A percentile compares a stretch with the other conserved stretches of the same genome.
phyloP scores from a whole-genome alignment of 768 basidiomycete genomes.

The Rhodotorula graminis region DNA sequence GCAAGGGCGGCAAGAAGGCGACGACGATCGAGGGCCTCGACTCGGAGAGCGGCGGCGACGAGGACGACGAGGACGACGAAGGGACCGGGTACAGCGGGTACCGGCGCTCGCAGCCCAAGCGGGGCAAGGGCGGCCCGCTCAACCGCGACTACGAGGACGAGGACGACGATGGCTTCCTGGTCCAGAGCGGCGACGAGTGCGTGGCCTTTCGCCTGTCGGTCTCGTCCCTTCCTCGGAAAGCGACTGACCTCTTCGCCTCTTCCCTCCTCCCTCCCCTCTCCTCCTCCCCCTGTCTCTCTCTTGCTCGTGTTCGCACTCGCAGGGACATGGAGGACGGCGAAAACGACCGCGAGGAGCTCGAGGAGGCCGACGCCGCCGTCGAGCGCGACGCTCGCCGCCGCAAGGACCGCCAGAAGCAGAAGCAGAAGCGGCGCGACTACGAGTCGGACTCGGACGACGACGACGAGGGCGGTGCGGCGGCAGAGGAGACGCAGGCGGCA shows the following conservation, averaged over 20 bases:
- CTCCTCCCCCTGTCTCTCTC: not conserved
- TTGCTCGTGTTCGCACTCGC: not conserved
- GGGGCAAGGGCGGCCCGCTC: constrained; percentile 5
- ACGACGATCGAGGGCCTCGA: constrained; percentile 27
- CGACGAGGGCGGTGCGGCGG: not conserved
- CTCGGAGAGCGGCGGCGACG: constrained; percentile 18
- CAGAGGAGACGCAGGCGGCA: constrained; percentile 1
- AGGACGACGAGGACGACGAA: constrained; percentile 3
- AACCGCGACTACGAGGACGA: constrained; percentile 5
- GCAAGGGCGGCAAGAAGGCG: constrained; percentile 16
- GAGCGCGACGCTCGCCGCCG: constrained; percentile 25
- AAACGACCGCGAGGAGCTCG: constrained; percentile 18
- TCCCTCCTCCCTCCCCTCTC: too few species aligned
- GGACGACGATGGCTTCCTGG: constrained; percentile 37
- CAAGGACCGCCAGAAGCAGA: constrained; percentile 17
- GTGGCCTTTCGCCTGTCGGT: not conserved
- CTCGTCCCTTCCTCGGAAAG: not conserved
- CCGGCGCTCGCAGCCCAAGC: constrained; percentile 15
- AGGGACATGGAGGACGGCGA: constrained; percentile 20
- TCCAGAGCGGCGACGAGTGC: constrained; percentile 24
- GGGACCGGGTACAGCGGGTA: not conserved
- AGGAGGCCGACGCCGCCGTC: constrained; percentile 25
- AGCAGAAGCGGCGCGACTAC: not conserved
- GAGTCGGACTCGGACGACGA: not conserved
- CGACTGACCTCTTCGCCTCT: not conserved